Evolutionary conservation across 345 rosid genomes (phyloP).

Genomic region (Cardiospermum halicacabum): DNA sequence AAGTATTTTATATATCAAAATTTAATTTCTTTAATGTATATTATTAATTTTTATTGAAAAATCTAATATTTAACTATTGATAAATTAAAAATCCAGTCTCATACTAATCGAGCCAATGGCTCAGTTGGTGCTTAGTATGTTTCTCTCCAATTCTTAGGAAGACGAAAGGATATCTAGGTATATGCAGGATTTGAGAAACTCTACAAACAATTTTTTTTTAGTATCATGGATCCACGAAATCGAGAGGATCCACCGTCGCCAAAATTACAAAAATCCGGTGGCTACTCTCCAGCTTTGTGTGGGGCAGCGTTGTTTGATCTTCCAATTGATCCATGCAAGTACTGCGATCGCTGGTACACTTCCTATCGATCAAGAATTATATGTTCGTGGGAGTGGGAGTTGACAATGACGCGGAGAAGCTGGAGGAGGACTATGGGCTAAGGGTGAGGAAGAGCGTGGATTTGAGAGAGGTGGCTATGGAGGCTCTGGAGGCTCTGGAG

Average conservation of each 20-base stretch:
- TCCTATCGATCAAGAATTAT: slow-evolving; percentile 18
- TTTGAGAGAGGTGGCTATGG: slow-evolving; percentile 30
- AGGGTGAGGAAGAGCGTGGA: slow-evolving; percentile 27
- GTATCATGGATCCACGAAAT: slow-evolving; percentile 32
- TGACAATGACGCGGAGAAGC: slow-evolving; percentile 31
- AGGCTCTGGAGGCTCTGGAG: slow-evolving; percentile 18
- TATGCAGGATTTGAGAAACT: no score
- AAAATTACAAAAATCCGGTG: slow-evolving; percentile 23
- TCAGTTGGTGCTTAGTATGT: no score
- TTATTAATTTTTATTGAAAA: no score
- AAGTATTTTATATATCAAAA: no score
- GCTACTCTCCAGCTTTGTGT: slow-evolving; percentile 46
- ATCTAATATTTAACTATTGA: no score
- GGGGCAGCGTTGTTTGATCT: slow-evolving; percentile 33
- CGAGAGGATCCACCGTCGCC: slow-evolving; percentile 13
- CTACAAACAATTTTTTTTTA: no score
- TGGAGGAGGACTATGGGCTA: slow-evolving; percentile 26
- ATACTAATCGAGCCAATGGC: no score
- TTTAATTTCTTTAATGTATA: no score
- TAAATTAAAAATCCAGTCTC: no score
- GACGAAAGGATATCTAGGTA: no score
- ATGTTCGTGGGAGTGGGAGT: slow-evolving; percentile 44
- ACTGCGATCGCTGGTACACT: slow-evolving; percentile 29
- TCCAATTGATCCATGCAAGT: slow-evolving; percentile 34
- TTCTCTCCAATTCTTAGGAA: no score